Evolutionary conservation across 192 early-diverging fungal species (phyloP).

Genomic region (Chytriomyces sp.): DNA sequence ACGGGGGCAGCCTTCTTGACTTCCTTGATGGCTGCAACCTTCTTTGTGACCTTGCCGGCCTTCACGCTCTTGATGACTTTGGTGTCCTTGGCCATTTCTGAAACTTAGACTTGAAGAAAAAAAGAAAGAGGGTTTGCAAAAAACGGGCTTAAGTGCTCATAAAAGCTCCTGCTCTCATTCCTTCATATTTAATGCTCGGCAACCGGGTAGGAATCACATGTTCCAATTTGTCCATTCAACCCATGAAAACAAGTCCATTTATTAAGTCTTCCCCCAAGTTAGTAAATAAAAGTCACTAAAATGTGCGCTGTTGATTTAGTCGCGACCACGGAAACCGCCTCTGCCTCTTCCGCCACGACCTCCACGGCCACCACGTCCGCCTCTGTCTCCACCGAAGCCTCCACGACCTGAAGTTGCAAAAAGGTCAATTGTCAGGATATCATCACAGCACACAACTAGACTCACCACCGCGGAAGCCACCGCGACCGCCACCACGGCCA

Average conservation of each 20-base stretch:
- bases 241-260: too few species aligned
- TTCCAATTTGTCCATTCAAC: too few species aligned
- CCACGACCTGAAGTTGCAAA: conserved; percentile 14
- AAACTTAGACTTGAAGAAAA: neutral
- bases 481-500: conserved; percentile 45
- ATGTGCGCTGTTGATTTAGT: too few species aligned
- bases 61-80: conserved; percentile 11
- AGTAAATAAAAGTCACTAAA: too few species aligned
- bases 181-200: too few species aligned
- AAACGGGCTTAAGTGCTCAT: too few species aligned
- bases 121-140: conserved; percentile 8
- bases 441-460: conserved; percentile 52
- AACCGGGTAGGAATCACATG: too few species aligned
- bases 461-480: conserved; percentile 38
- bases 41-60: neutral
- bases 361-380: conserved; percentile 34
- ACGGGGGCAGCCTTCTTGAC: conserved; percentile 13
- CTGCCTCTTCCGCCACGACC: neutral
- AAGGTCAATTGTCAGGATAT: neutral
- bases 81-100: conserved; percentile 16
- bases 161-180: too few species aligned
- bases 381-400: conserved; percentile 44
- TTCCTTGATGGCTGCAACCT: neutral
- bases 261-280: too few species aligned
- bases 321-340: too few species aligned